A percentile compares a stretch with the other conserved stretches of the same genome.
These are phyloP conservation scores for Stephanodiscus minutulus DNA, from an alignment of 108 stramenopile species.

Conservation along the genomic window DNA sequence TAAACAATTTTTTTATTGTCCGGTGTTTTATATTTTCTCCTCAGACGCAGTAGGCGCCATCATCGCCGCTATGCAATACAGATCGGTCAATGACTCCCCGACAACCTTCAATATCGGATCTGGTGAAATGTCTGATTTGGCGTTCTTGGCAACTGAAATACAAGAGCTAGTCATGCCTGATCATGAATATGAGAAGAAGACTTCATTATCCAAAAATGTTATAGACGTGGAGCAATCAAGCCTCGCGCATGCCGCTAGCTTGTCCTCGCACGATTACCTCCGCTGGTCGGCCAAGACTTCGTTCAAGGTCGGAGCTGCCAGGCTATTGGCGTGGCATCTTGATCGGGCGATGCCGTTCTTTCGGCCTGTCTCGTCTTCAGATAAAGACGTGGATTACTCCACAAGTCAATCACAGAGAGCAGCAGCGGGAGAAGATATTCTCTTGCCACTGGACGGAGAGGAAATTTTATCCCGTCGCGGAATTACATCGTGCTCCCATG, in stretches of 20 bases:
- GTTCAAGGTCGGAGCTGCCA: constrained; percentile 57
- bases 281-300: constrained; percentile 53
- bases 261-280: constrained; percentile 41
- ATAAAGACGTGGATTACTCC: constrained; percentile 28
- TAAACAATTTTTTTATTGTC: neutral
- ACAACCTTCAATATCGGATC: constrained; percentile 53
- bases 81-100: constrained; percentile 39
- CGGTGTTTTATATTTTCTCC: neutral
- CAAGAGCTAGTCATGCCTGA: constrained; percentile 14
- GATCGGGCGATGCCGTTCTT: constrained; percentile 65
- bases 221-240: constrained; percentile 40
- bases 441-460: constrained; percentile 43
- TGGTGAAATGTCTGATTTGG: constrained; percentile 22
- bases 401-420: neutral
- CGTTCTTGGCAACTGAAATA: constrained; percentile 39
- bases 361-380: constrained; percentile 14
- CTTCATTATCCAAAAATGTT: constrained; percentile 19
- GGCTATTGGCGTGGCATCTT: constrained; percentile 72
- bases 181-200: constrained; percentile 11
- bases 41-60: constrained; percentile 70
- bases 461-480: constrained; percentile 51
- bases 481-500: constrained; percentile 43
- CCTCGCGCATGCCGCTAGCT: constrained; percentile 32
- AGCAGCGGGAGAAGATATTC: neutral
- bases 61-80: constrained; percentile 76